A percentile compares a stretch with the other conserved stretches of the same genome.
Evolutionary conservation across 2,329 filamentous ascomycete genomes (phyloP).

Genomic region (Xylariaceae sp.): DNA sequence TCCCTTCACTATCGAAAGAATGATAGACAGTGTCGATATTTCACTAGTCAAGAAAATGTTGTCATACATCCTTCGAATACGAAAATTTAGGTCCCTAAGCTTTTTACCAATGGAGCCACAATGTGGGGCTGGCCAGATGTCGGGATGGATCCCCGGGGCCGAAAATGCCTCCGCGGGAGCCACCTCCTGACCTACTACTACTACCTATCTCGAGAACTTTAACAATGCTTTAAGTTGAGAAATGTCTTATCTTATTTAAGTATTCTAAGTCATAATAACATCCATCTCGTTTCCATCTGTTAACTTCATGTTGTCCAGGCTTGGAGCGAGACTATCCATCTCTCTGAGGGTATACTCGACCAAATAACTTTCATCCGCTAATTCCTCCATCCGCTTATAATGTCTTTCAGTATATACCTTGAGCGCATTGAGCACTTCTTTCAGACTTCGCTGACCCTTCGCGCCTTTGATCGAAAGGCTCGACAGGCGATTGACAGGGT

Average conservation of each 20-base stretch:
- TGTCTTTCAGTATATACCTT: slow-evolving; percentile 90
- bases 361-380: slow-evolving; percentile 91
- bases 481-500: slow-evolving; percentile 74
- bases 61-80: slow-evolving; percentile 8
- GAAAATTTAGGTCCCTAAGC: slow-evolving; percentile 15
- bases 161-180: too few relatives aligned
- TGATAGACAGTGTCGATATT: background rate
- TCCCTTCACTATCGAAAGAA: background rate
- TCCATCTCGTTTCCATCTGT: slow-evolving; percentile 38
- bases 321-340: slow-evolving; percentile 72
- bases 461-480: slow-evolving; percentile 60
- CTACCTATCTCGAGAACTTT: too few relatives aligned
- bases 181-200: too few relatives aligned
- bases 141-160: too few relatives aligned
- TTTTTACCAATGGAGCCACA: slow-evolving; percentile 23
- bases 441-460: slow-evolving; percentile 62
- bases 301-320: slow-evolving; percentile 35
- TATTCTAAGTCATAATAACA: slow-evolving; percentile 38
- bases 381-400: slow-evolving; percentile 81
- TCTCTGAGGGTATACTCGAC: slow-evolving; percentile 89
- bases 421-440: slow-evolving; percentile 82
- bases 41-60: background rate
- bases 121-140: too few relatives aligned
- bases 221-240: too few relatives aligned
- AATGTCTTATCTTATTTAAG: too few relatives aligned